A percentile compares a stretch with the other conserved stretches of the same genome.
phyloP scores from a whole-genome alignment of 2,329 filamentous ascomycete species.

The Neonectria coccinea region DNA sequence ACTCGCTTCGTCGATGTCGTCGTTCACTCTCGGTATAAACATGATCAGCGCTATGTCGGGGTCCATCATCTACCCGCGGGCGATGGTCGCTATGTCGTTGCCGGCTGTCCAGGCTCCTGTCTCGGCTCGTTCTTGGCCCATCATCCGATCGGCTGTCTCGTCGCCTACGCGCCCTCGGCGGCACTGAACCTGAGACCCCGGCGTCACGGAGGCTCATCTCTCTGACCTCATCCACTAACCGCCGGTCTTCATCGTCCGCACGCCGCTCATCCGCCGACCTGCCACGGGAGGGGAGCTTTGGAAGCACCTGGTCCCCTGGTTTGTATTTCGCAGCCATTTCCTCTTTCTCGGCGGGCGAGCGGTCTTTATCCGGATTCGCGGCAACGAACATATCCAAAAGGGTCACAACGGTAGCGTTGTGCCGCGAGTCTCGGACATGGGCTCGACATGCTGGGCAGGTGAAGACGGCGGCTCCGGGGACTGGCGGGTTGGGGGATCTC shows the following conservation, averaged over 20 bases:
- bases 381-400: conserved; percentile 88
- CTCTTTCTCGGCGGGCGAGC: conserved; percentile 77
- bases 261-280: conserved; percentile 65
- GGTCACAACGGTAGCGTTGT: conserved; percentile 91
- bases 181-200: conserved; percentile 59
- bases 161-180: conserved; percentile 46
- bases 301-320: conserved; percentile 84
- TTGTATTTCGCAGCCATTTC: conserved; percentile 82
- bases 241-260: conserved; percentile 74
- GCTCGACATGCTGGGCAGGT: conserved; percentile 96
- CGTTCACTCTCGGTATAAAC: conserved; percentile 52
- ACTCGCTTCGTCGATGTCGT: conserved; percentile 58
- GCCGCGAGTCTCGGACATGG: conserved; percentile 84
- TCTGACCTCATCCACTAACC: conserved; percentile 77
- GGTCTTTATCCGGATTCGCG: conserved; percentile 81
- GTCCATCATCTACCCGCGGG: conserved; percentile 42
- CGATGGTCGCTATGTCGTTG: conserved; percentile 44
- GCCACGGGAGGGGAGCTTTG: conserved; percentile 64
- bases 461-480: conserved; percentile 67
- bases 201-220: conserved; percentile 79
- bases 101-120: conserved; percentile 48
- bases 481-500: conserved; percentile 61
- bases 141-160: conserved; percentile 53
- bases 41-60: conserved; percentile 50
- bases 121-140: conserved; percentile 48